Percentiles rank a stretch among this genome's conserved stretches.
phyloP scores from a whole-genome alignment of 345 rosid species.

The Eucalyptus polybractea region DNA sequence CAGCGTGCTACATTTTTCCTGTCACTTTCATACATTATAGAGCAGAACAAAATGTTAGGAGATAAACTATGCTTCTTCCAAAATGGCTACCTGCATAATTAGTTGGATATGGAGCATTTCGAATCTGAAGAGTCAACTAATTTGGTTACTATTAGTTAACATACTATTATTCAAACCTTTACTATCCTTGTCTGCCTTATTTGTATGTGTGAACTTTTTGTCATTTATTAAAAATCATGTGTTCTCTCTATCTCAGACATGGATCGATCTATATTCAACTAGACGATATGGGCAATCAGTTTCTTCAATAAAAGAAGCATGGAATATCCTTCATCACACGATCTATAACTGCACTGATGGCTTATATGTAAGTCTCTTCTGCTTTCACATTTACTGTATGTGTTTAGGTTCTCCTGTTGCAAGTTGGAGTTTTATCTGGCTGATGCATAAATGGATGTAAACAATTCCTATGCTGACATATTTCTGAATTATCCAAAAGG shows the following conservation, averaged over 20 bases:
- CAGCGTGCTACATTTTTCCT: not conserved
- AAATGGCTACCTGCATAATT: not conserved
- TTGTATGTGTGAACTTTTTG: not conserved
- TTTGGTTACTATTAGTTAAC: not conserved
- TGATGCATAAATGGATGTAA: not conserved
- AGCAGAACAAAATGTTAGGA: not conserved
- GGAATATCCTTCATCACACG: conserved; percentile 49
- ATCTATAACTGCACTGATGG: conserved; percentile 64
- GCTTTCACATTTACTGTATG: not conserved
- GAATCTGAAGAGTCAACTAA: not conserved
- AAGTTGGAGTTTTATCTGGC: not conserved
- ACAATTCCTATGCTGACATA: not conserved
- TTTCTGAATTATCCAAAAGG: not conserved
- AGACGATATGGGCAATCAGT: conserved; percentile 48
- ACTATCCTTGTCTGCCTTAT: not conserved
- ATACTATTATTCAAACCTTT: not conserved
- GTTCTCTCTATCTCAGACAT: conserved; percentile 18
- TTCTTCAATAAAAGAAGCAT: conserved; percentile 32
- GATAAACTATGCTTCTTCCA: not conserved
- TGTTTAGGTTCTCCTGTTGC: not conserved
- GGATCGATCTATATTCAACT: conserved; percentile 37
- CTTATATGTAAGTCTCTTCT: conserved; percentile 34
- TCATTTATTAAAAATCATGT: not conserved
- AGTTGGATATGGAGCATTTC: not conserved
- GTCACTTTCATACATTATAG: not conserved